Evolutionary conservation across 768 basidiomycete species (phyloP), one percentile per base, ranked within the genome.

Genomic region (Kwoniella pini): DNA sequence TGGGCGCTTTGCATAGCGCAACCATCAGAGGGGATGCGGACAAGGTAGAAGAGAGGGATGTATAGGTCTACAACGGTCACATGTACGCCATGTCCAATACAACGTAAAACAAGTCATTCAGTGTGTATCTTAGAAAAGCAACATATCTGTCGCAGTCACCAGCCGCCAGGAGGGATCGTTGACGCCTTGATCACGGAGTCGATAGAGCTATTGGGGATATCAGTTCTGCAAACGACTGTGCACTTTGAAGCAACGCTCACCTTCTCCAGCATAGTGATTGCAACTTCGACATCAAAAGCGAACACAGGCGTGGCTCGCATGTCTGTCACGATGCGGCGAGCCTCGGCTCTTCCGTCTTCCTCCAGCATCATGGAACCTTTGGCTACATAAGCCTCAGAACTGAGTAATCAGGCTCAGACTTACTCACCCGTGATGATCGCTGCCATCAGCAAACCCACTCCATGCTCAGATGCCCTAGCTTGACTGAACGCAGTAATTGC

Each of bases 251-350:
- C 42, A 27, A 19, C 4, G 44, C 57, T 52, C 39, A 64, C 61
- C 40, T 50, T 50, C 11, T 50, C 48, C n/a, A 50, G 30, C 48
- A 50, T 56, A 24, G 12, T 28, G 26, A 39, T 28, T 4, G 61
- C 61, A 27, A 50, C 61, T 13, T 63, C 61, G 24, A 56, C 54
- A 33, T 63, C 61, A 22, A 57, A 63, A 19, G 48, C 31, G 28
- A 33, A 63, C 11, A 31, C 36, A 4, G 26, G 28, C 2, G 44
- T 56, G 21, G 40, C 24, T n/a, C 61, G n/a, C 26, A 63, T 22
- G 4, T 22, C 17, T 13, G 38, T 44, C 12, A 63, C n/a, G 17
- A 63, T 15, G 15, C 39, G 17, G 17, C 55, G 15, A 28, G 54
- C 49, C 19, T 30, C 19, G 11, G 22, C 43, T 51, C 54, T 56